Evolutionary conservation across 805 yeast species (phyloP), one percentile per base, ranked within the genome.

Genomic region (Huiozyma naganishii): DNA sequence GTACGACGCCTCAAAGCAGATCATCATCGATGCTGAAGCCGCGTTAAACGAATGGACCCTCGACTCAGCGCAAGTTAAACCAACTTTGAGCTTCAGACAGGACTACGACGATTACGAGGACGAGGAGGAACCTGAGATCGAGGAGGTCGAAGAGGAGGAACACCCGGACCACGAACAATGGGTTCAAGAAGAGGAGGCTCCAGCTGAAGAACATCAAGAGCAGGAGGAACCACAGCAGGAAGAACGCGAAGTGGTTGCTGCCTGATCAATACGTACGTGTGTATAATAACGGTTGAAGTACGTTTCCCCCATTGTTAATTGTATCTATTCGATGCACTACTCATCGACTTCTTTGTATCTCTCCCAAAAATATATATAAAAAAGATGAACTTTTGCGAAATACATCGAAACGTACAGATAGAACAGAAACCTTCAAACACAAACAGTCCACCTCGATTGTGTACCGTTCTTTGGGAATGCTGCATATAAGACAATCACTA

Each of bases 1-100:
- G 54, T 83, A 83, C 64, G 92, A 83, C 65, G 88, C 90, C 39
- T 81, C 90, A 36, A 83, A 83, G 69, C 94, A 83, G 69, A 83
- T 83, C 65, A 83, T 83, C 57, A 79, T 83, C 54, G 94, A 83
- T 59, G 86, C 88, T 51, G 94, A 83, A 68, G 79, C 77, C 52
- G 88, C 92, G 45, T 73, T 83, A 63, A 83, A 84, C 51, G 72
- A 82, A 41, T 83, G 94, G 94, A 83, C 94, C 52, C 74, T 83
- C 57, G 92, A 83, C 58, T 69, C 79, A 45, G 90, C 94, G 54
- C 85, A 74, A 54, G 87, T 83, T 49, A 83, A 78, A 68, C 90
- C 94, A 64, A 77, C 90, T 51, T 73, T 83, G 61, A 76, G 84
- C 39, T 77, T 83, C 61, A 72, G 72, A 59, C 71, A 72, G 50